Percentiles rank a stretch among this genome's conserved stretches.
Evolutionary conservation across 179 eudicot species (phyloP).

Genomic region (Monotropa hypopitys): DNA sequence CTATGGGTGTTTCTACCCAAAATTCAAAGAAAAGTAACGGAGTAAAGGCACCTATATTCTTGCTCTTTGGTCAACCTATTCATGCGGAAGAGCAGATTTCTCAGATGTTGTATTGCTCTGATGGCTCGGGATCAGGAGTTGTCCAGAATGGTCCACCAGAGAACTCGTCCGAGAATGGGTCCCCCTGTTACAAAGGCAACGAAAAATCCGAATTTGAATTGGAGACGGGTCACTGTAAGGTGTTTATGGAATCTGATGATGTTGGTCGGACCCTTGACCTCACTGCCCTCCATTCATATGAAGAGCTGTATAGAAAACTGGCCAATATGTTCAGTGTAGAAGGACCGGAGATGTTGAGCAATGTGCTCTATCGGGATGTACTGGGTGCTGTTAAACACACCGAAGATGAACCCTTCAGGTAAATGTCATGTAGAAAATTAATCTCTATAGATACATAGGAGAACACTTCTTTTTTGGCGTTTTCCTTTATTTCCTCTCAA

Average conservation of each 20-base stretch:
- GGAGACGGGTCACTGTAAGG: conserved; percentile 63
- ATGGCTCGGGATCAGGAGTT: conserved; percentile 55
- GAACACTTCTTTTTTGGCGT: background rate
- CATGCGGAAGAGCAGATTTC: conserved; percentile 63
- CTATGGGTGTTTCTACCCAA: conserved; percentile 36
- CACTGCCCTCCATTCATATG: conserved; percentile 35
- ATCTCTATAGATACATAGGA: too few relatives aligned
- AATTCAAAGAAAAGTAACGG: conserved; percentile 23
- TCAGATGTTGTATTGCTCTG: conserved; percentile 28
- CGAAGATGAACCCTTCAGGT: conserved; percentile 74
- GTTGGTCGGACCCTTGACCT: conserved; percentile 67
- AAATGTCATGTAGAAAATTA: background rate
- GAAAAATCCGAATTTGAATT: conserved; percentile 30
- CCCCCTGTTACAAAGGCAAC: conserved; percentile 22
- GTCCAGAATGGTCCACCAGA: conserved; percentile 32
- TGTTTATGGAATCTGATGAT: conserved; percentile 61
- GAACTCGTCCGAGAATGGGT: conserved; percentile 37
- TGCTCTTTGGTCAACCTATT: conserved; percentile 73
- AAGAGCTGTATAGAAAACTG: conserved; percentile 45
- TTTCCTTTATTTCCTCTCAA: background rate
- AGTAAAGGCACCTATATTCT: conserved; percentile 29
- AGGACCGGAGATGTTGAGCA: conserved; percentile 44
- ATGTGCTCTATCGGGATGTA: conserved; percentile 41
- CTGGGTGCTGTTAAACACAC: conserved; percentile 37
- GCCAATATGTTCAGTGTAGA: conserved; percentile 48